Conservation (phyloP, 1,139 yeast species). For the Yueomyces sp. region DNA sequence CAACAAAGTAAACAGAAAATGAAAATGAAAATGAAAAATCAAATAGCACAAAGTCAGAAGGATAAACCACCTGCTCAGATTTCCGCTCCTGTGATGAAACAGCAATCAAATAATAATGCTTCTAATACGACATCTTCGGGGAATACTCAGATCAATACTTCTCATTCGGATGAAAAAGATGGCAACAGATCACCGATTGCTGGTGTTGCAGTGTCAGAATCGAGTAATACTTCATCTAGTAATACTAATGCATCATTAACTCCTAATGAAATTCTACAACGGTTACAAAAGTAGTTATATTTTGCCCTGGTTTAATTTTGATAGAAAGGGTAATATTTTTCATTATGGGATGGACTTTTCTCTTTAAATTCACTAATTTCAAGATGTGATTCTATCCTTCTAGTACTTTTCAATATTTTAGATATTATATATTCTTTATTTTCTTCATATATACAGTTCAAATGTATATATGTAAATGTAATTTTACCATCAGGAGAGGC, state of each 20-base stretch:
- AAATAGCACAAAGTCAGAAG: neutral
- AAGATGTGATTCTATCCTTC: too few relatives aligned
- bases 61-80: neutral
- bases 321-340: too few relatives aligned
- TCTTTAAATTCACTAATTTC: too few relatives aligned
- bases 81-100: conserved; percentile 1
- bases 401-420: too few relatives aligned
- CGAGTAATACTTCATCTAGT: conserved; percentile 1
- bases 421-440: too few relatives aligned
- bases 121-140: neutral
- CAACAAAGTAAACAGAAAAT: conserved; percentile 3
- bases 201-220: too few relatives aligned
- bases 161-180: neutral
- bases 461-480: too few relatives aligned
- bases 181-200: neutral
- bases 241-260: conserved; percentile 19
- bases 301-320: too few relatives aligned
- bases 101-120: conserved; percentile 14
- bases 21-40: neutral
- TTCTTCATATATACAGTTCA: too few relatives aligned
- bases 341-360: too few relatives aligned
- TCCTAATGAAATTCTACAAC: conserved; percentile 23
- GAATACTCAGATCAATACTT: too few relatives aligned
- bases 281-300: conserved; percentile 16
- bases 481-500: too few relatives aligned